Base-by-base conservation (phyloP, 768 basidiomycete species). In the Kwoniella mangroviensis region DNA sequence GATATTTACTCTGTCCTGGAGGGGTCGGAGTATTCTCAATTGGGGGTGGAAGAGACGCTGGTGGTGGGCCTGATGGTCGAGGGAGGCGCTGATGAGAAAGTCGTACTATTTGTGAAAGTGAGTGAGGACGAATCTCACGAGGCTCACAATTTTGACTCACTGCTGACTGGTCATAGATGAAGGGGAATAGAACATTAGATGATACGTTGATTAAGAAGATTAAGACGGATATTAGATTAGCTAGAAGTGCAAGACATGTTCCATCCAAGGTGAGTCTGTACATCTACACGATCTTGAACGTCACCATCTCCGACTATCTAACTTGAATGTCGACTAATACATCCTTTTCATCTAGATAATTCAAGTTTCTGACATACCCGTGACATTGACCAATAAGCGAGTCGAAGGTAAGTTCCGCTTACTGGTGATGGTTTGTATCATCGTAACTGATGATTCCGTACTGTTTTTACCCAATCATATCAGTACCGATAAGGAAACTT, bases 1-100 rank as follows among this genome's bases (percentile, higher is more conserved):
- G 92, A 92, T 82, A 87, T 92, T 42, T 92, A 92, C 81, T 90
- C 91, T 77, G 90, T 92, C 63, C 85, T 92, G 51, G 91, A 91
- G 71, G 76, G 85, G 45, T 86, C 86, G 74, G 90, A 90, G 79
- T 86, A 73, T 61, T 45, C 62, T 2, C 57, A 49, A 7, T 24
- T 70, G 17, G 82, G 78, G 12, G 76, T 93, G 21, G 89, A 90
- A 63, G 92, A 92, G 80, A 88, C 87, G 64, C 82, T 92, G 55
- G 90, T 89, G 21, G 87, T 92, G 34, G 91, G 91, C 6, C 89
- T 91, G 81, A 86, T 88, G 76, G 88, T 89, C 65, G 86, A 88
- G 56, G 85, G 84, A 22, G 90, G 89, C 15, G 84, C 86, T 15
- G 91, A 92, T 81, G 91, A 92, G 82, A 87, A 90, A 63, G 91